Conservation (phyloP, 176 grass and related monocot genomes). For the Oryza nivara region DNA sequence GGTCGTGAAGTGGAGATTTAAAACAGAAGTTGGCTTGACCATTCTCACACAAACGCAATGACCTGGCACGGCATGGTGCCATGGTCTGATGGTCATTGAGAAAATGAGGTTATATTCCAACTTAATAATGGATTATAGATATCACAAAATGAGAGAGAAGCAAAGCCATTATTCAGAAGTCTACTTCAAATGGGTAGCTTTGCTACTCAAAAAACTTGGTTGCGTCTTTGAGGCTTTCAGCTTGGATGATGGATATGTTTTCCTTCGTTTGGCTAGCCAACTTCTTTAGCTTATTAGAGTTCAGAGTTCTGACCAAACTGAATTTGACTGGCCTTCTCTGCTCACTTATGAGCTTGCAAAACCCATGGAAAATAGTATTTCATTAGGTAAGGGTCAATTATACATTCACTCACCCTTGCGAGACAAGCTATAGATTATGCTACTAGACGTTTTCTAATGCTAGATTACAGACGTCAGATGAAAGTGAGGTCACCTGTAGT, state of each 20-base stretch:
- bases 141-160: background rate
- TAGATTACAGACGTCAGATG: conserved; percentile 16
- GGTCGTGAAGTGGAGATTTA: background rate
- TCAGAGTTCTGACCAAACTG: conserved; percentile 46
- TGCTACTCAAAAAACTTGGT: background rate
- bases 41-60: background rate
- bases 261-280: conserved; percentile 12
- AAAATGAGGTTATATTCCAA: conserved; percentile 7
- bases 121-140: background rate
- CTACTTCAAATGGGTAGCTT: conserved; percentile 7
- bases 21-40: conserved; percentile 5
- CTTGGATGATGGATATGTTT: conserved; percentile 10
- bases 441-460: background rate
- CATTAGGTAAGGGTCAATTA: conserved; percentile 7
- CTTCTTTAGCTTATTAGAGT: conserved; percentile 40
- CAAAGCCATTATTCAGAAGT: background rate
- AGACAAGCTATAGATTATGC: background rate
- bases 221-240: background rate
- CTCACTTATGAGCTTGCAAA: background rate
- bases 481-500: conserved; percentile 22
- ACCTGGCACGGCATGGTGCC: background rate
- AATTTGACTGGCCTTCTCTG: conserved; percentile 23
- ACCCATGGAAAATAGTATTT: background rate
- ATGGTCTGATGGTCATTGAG: background rate
- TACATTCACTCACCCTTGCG: conserved; percentile 8